These are phyloP conservation scores for Solanum pinnatisectum DNA, from an alignment of 257 asterid genomes.

Conservation along the genomic window DNA sequence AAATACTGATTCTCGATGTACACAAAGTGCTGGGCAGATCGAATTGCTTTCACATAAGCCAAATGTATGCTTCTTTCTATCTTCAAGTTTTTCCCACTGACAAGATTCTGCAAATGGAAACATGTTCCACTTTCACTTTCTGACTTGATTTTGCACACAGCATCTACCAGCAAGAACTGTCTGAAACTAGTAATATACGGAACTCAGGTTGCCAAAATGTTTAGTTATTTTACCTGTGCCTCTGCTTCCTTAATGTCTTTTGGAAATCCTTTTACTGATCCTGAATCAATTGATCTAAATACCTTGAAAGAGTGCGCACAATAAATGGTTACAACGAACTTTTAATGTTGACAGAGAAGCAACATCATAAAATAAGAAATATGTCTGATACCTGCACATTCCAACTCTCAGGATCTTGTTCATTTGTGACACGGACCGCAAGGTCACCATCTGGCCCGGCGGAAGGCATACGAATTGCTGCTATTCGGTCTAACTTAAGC, in stretches of 20 bases:
- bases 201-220: not conserved
- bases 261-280: slow-evolving; percentile 91
- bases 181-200: not conserved
- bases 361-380: not conserved
- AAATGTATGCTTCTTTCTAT: slow-evolving; percentile 78
- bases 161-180: not conserved
- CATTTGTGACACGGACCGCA: slow-evolving; percentile 49
- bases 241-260: slow-evolving; percentile 47
- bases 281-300: slow-evolving; percentile 93
- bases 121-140: not conserved
- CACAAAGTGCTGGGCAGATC: slow-evolving; percentile 84
- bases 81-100: slow-evolving; percentile 67
- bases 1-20: slow-evolving; percentile 95
- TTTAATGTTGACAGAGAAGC: not conserved
- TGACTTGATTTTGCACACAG: not conserved
- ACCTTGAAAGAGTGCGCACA: slow-evolving; percentile 31
- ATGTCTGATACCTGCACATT: slow-evolving; percentile 66
- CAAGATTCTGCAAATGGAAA: slow-evolving; percentile 53
- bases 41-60: slow-evolving; percentile 87
- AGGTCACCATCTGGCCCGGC: slow-evolving; percentile 45
- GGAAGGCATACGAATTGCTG: slow-evolving; percentile 81
- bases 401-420: slow-evolving; percentile 89
- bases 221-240: slow-evolving; percentile 35
- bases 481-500: slow-evolving; percentile 66
- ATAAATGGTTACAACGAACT: not conserved